Evolutionary conservation across 495 filamentous ascomycete genomes (phyloP).

Genomic region (Aspergillus sparsus): DNA sequence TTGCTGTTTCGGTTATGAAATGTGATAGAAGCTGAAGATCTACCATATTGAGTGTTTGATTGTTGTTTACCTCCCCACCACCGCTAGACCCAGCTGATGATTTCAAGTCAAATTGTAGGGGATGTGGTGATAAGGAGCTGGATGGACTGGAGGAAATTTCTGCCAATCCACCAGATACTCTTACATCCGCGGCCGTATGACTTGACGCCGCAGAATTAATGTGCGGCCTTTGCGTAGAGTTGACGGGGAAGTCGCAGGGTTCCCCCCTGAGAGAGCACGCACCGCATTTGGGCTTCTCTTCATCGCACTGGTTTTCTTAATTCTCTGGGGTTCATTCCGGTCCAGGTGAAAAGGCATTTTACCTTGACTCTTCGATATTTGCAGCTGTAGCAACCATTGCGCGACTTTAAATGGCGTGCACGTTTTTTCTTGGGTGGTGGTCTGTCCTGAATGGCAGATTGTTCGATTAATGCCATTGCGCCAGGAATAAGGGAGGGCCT

Average conservation of each 20-base stretch:
- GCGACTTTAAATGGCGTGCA: too few relatives aligned
- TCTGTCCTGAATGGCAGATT: too few relatives aligned
- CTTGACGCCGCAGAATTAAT: too few relatives aligned
- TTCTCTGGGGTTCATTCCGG: not conserved
- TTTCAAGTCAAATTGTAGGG: not conserved
- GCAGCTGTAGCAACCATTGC: constrained; percentile 12
- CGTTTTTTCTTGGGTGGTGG: too few relatives aligned
- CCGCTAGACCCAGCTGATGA: not conserved
- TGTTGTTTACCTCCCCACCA: not conserved
- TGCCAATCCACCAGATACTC: too few relatives aligned
- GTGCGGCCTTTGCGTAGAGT: not conserved
- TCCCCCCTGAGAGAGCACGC: constrained; percentile 6
- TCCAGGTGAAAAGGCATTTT: not conserved
- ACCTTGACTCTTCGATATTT: constrained; percentile 13
- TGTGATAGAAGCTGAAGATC: constrained; percentile 27
- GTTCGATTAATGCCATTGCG: too few relatives aligned
- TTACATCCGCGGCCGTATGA: too few relatives aligned
- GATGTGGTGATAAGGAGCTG: not conserved
- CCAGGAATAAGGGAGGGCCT: too few relatives aligned
- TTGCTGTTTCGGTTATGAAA: constrained; percentile 29
- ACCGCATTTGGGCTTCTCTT: constrained; percentile 11
- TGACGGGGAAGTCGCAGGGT: constrained; percentile 1
- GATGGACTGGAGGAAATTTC: not conserved
- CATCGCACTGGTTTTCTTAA: constrained; percentile 7
- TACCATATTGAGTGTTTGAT: constrained; percentile 22